Evolutionary conservation across 805 yeast species (phyloP), one percentile per base, ranked within the genome.

Genomic region (Candida silvicultrix): DNA sequence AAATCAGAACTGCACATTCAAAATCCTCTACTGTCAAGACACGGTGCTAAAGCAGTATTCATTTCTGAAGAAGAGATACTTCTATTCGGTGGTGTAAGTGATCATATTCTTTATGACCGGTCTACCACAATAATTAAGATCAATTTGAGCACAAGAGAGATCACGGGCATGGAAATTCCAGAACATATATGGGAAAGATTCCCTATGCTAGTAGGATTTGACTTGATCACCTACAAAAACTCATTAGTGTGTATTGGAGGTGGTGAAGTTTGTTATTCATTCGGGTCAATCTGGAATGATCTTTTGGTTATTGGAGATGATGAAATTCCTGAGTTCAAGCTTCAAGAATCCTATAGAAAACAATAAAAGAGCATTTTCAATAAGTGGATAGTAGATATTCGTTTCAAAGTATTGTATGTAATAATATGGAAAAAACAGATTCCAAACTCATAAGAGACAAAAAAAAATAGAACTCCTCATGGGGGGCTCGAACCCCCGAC

Each of bases 241-340:
- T 51, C 51, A 6, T 19, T 60, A 7, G 44, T 64, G 19, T 40
- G 63, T 3, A 51, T 78, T 38, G 85, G 82, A 9, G 92, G 95
- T 3, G 95, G 95, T 4, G 90, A 85, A 0, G 88, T 85, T 1
- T 86, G 95, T 58, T 86, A 83, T 52, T 84, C 90, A 1, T 87
- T 85, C 65, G 95, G 95, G 0, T 69, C 82, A 0, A 71, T 70
- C 19, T 74, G 77, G 73, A 75, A 76, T 43, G 49, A 49, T 31
- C 19, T 42, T 20, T 20, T 54, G 16, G 31, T 47, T 5, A 22
- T 48, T 23, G 55, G 52, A 9, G 45, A 45, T 19, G 41, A 41
- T 8, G 7, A 45, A 46, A 40, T 41, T 37, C 20, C 47, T 3
- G 29, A 15, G 1, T 44, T 49, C 15, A 22, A 35, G 2, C 21